Evolutionary conservation across 2,329 filamentous ascomycete species (phyloP).

Genomic region (Aspergillus sp.): DNA sequence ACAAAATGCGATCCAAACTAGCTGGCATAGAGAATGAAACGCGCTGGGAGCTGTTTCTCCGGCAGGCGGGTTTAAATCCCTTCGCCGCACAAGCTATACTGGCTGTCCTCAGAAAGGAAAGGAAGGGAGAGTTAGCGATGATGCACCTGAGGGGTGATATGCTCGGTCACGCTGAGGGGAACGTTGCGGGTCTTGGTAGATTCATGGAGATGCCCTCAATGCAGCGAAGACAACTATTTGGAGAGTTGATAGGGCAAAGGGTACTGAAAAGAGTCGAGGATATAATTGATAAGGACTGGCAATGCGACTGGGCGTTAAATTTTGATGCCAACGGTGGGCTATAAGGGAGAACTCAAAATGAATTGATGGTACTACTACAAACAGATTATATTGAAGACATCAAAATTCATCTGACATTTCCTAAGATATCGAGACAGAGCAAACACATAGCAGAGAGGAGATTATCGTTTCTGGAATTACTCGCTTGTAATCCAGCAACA

Average conservation of each 20-base stretch:
- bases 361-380: background rate
- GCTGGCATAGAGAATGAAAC: constrained; percentile 55
- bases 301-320: constrained; percentile 22
- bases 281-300: constrained; percentile 50
- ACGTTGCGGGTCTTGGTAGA: constrained; percentile 17
- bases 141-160: background rate
- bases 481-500: constrained; percentile 15
- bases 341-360: too few species aligned
- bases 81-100: constrained; percentile 66
- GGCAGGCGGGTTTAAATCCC: constrained; percentile 62
- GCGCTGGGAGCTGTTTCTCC: constrained; percentile 63
- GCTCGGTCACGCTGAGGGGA: background rate
- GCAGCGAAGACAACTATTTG: constrained; percentile 50
- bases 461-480: constrained; percentile 26
- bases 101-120: constrained; percentile 15
- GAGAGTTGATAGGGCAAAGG: constrained; percentile 50
- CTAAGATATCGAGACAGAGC: background rate
- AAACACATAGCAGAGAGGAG: constrained; percentile 21
- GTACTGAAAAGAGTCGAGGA: constrained; percentile 50
- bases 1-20: constrained; percentile 5
- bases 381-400: background rate
- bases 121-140: constrained; percentile 9
- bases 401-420: background rate
- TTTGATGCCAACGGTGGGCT: constrained; percentile 3
- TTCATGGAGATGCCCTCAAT: constrained; percentile 55